phyloP scores from a whole-genome alignment of 306 rosid genomes.

The Malus domestica region DNA sequence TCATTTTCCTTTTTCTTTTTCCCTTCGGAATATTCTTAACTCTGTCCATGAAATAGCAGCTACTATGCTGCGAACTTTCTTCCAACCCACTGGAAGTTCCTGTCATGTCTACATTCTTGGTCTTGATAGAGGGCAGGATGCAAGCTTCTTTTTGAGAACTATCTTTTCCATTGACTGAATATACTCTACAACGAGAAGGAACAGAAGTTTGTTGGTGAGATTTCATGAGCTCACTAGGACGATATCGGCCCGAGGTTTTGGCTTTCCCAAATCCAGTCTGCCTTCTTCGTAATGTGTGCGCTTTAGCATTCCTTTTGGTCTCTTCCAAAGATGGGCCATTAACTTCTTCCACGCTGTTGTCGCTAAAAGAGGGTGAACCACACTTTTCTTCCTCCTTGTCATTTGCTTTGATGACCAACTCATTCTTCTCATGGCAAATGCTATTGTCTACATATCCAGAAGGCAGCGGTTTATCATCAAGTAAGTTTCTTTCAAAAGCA shows the following conservation, averaged over 20 bases:
- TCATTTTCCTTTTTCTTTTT: slow-evolving; percentile 16
- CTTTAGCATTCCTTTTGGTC: slow-evolving; percentile 28
- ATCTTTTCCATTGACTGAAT: background rate
- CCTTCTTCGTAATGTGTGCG: slow-evolving; percentile 19
- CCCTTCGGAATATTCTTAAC: slow-evolving; percentile 6
- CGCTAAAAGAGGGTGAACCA: background rate
- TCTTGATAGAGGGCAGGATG: slow-evolving; percentile 24
- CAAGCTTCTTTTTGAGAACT: slow-evolving; percentile 18
- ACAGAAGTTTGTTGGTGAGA: slow-evolving; percentile 22
- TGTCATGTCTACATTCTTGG: background rate
- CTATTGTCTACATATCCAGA: slow-evolving; percentile 21
- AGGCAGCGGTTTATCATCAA: slow-evolving; percentile 35
- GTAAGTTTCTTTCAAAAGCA: slow-evolving; percentile 62
- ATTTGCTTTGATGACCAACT: slow-evolving; percentile 21
- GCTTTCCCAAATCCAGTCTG: slow-evolving; percentile 28
- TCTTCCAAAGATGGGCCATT: slow-evolving; percentile 16
- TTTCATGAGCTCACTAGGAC: slow-evolving; percentile 14
- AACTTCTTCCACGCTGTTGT: slow-evolving; percentile 10
- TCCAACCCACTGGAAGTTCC: slow-evolving; percentile 14
- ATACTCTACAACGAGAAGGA: slow-evolving; percentile 10
- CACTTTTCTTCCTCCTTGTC: slow-evolving; percentile 23
- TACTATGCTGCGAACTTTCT: slow-evolving; percentile 11
- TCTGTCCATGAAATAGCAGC: slow-evolving; percentile 1
- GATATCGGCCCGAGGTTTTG: slow-evolving; percentile 8
- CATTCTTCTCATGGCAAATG: slow-evolving; percentile 19